These are phyloP conservation scores for Fallopia convolvulus DNA, from an alignment of 148 eudicot genomes.

Conservation along the genomic window DNA sequence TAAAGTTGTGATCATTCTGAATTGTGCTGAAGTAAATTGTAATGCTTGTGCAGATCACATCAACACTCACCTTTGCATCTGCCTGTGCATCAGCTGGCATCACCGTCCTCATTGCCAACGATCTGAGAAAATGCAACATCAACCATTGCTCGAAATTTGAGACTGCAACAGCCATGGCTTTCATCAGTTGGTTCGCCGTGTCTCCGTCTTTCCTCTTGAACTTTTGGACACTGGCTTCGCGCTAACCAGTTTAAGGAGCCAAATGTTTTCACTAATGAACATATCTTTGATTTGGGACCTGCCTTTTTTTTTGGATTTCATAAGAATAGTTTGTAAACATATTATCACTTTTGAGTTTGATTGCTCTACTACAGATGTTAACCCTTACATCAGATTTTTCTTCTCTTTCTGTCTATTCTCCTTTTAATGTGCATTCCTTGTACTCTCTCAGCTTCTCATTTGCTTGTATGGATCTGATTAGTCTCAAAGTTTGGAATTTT, in stretches of 20 bases:
- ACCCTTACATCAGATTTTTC: constrained; percentile 1
- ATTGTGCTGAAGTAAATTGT: neutral
- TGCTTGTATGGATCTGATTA: neutral
- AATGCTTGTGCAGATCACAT: constrained; percentile 55
- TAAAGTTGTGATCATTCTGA: neutral
- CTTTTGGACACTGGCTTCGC: constrained; percentile 83
- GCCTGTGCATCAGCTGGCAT: constrained; percentile 96
- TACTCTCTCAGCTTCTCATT: neutral
- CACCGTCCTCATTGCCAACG: constrained; percentile 84
- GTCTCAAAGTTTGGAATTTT: neutral
- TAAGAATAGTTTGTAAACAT: constrained; percentile 1
- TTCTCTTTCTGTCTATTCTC: neutral
- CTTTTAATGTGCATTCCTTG: neutral
- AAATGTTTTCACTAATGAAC: neutral
- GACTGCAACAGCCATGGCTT: constrained; percentile 91
- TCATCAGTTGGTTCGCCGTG: constrained; percentile 80
- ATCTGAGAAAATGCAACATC: constrained; percentile 45
- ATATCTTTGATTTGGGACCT: neutral
- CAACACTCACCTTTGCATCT: constrained; percentile 85
- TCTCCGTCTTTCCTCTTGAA: constrained; percentile 81
- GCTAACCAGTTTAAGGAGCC: constrained; percentile 25
- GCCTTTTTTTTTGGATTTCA: constrained; percentile 1
- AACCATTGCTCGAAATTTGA: constrained; percentile 77
- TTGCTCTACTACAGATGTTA: neutral
- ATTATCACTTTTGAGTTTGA: neutral